Evolutionary conservation across 257 asterid species (phyloP), one percentile per base, ranked within the genome.

Genomic region (Ehretia macrophylla): DNA sequence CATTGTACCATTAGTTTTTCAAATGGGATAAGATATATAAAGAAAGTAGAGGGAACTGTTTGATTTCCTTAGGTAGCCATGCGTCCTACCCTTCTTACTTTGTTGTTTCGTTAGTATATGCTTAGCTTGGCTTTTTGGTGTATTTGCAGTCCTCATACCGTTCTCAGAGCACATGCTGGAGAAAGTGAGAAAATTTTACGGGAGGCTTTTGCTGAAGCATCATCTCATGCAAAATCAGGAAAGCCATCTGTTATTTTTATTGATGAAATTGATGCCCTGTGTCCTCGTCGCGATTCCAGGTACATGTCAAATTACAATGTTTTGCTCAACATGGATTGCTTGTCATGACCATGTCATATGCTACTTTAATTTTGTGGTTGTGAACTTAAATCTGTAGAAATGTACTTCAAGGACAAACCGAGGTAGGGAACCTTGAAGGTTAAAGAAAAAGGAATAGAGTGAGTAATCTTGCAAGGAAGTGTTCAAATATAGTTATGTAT

Each of bases 211-310:
- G 69, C 88, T 53, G 85, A 88, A 70, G 99, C 97, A 60, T 79
- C 77, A 48, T 45, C 82, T 76, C 86, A 75, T 58, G 88, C 87
- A 50, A 81, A 77, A 65, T 71, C 69, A 19, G 94, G 95, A 56
- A 91, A 88, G 63, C 95, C 96, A 32, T 81, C 96, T 3, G 95
- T 92, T 75, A 75, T 92, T 75, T 92, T 92, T 59, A 81, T 92
- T 35, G 97, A 92, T 80, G 99, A 92, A 80, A 92, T 92, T 65
- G 99, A 92, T 72, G 95, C 84, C 14, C 87, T 88, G 57, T 92
- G 97, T 65, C 95, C 95, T 67, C 95, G 87, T 44, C 78, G 95
- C 17, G 93, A 84, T 81, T 84, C 99, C 27, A 85, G 97, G 98
- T 88, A 69, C 66, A 51, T 56, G 32, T 22, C 50, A 45, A 14